These are phyloP conservation scores for Suhomyces yuchorum DNA, from an alignment of 1,139 yeast species.

Conservation along the genomic window DNA sequence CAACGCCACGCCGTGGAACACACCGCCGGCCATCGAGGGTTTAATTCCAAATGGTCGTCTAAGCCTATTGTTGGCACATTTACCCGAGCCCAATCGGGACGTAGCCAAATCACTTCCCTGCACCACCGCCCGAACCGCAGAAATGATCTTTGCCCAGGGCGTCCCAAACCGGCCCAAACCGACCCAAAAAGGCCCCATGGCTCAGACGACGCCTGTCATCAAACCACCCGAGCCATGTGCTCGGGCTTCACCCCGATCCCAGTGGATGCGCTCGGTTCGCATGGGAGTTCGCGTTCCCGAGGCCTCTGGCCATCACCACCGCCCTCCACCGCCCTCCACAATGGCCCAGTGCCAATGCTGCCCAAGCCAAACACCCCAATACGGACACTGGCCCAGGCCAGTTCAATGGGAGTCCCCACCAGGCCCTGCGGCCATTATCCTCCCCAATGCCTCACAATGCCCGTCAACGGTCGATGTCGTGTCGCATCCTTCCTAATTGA, in stretches of 20 bases:
- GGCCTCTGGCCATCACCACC: no score
- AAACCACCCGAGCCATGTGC: no score
- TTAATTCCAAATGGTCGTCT: neutral
- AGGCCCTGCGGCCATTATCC: neutral
- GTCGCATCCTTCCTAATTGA: constrained; percentile 2
- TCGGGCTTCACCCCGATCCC: no score
- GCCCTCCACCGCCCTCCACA: no score
- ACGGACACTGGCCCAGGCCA: no score
- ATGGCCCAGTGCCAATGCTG: no score
- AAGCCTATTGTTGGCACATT: neutral
- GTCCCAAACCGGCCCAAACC: neutral
- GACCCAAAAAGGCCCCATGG: no score
- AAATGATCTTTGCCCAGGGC: neutral
- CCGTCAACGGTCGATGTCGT: constrained; percentile 1
- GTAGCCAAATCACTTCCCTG: neutral
- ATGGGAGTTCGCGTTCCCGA: no score
- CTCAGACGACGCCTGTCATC: no score
- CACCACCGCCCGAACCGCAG: neutral
- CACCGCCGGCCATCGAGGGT: neutral
- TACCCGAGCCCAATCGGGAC: neutral
- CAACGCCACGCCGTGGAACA: no score
- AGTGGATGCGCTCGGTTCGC: no score
- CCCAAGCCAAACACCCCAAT: no score
- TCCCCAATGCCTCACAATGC: neutral
- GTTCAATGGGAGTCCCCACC: neutral